Conservation (phyloP, 805 yeast genomes). For the Blastobotrys attinorum region DNA sequence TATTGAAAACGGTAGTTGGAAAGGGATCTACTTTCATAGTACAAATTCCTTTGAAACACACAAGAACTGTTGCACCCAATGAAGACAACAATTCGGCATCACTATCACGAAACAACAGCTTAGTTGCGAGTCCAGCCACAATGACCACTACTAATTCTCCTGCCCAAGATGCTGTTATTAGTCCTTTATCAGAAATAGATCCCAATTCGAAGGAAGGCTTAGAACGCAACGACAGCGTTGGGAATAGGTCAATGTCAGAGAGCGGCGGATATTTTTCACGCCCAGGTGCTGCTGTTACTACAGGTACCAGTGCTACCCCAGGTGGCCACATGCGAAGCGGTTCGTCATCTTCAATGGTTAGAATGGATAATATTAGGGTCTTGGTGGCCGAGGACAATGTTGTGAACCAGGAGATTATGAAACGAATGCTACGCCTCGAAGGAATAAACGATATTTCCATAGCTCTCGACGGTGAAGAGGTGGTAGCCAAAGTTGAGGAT, state of each 20-base stretch:
- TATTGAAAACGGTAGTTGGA: conserved; percentile 50
- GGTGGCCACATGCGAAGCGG: too few relatives aligned
- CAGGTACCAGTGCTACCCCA: too few relatives aligned
- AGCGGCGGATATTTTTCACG: background rate
- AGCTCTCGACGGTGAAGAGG: conserved; percentile 90
- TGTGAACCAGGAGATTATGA: conserved; percentile 91
- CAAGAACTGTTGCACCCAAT: background rate
- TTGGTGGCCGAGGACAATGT: conserved; percentile 90
- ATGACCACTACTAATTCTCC: background rate
- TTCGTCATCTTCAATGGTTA: conserved; percentile 9
- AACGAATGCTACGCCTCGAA: conserved; percentile 78
- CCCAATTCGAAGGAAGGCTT: background rate
- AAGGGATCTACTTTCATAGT: conserved; percentile 81
- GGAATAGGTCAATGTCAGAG: too few relatives aligned
- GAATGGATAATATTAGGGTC: conserved; percentile 31
- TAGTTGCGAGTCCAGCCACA: too few relatives aligned
- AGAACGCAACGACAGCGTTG: background rate
- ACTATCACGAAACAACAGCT: background rate
- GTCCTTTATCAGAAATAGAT: background rate
- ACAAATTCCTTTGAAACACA: conserved; percentile 38
- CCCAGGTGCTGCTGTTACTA: conserved; percentile 3
- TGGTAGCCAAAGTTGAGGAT: conserved; percentile 56
- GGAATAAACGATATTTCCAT: conserved; percentile 63
- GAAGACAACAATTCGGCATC: background rate
- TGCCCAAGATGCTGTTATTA: background rate